Conservation (phyloP, 495 filamentous ascomycete species). For the Lichina pygmaea region DNA sequence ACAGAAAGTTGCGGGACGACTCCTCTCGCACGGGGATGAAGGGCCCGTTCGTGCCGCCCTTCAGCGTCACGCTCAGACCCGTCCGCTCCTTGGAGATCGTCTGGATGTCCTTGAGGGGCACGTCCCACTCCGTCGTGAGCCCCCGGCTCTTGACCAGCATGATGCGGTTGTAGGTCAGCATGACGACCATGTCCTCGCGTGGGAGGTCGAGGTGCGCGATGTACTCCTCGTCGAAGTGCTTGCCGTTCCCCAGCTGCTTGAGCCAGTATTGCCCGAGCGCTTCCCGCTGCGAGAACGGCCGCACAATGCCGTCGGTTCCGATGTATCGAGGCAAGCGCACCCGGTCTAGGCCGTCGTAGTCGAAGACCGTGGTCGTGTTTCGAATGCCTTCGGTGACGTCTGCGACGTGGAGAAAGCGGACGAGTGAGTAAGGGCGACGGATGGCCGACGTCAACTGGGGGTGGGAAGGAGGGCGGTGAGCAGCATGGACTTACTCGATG, state of each 20-base stretch:
- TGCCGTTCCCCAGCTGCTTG: slow-evolving; percentile 88
- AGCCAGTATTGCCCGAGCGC: slow-evolving; percentile 96
- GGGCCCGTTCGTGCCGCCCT: slow-evolving; percentile 76
- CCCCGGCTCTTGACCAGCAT: slow-evolving; percentile 70
- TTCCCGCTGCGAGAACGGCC: slow-evolving; percentile 87
- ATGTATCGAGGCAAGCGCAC: slow-evolving; percentile 82
- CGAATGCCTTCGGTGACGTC: slow-evolving; percentile 86
- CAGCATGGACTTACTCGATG: slow-evolving; percentile 29
- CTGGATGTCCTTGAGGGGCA: slow-evolving; percentile 83
- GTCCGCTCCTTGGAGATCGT: slow-evolving; percentile 92
- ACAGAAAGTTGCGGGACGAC: slow-evolving; percentile 67
- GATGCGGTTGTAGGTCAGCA: slow-evolving; percentile 81
- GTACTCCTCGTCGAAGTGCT: slow-evolving; percentile 92
- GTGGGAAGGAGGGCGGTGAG: neutral
- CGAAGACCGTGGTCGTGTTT: slow-evolving; percentile 96
- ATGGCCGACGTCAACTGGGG: slow-evolving; percentile 7
- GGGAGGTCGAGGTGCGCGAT: slow-evolving; percentile 87
- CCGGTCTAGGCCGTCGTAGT: slow-evolving; percentile 76
- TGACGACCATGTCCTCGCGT: slow-evolving; percentile 71
- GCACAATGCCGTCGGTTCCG: slow-evolving; percentile 71
- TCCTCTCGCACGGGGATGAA: slow-evolving; percentile 88
- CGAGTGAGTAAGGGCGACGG: neutral
- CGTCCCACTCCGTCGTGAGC: slow-evolving; percentile 79
- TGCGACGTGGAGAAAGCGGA: slow-evolving; percentile 2
- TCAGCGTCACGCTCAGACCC: slow-evolving; percentile 64